Base-by-base conservation (phyloP, 176 grass and related monocot species). In the Raddia distichophylla region DNA sequence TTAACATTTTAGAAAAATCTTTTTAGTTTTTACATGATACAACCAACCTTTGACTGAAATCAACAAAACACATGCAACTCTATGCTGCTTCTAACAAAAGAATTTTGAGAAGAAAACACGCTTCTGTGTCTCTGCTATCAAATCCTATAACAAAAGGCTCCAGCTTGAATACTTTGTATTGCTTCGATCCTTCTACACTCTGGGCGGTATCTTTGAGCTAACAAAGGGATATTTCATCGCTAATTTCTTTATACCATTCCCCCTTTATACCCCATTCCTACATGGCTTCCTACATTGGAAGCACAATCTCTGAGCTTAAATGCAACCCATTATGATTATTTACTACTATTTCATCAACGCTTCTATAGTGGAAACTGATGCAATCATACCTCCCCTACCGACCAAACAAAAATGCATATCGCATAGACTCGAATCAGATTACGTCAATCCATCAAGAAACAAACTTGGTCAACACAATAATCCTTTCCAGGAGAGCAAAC, bases 381-480 rank as follows among this genome's bases (percentile, higher is more conserved):
- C 44, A 88, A 80, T 42, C 54, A 69, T 60, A 54, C 77, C 45
- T 71, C 49, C 71, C 69, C 55, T 80, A 76, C 57, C 12, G 37
- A 79, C 44, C 67, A 53, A 84, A 88, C 56, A 76, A 80, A 64
- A 76, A 81, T 1, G 2, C 14, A 51, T 81, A 42, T 65, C 77
- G 65, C 48, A 42, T 18, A 22, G 64, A 75, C 20, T 74, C 45
- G 3, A 61, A 79, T 74, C 70, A 70, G 49, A 77, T 50, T 19
- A 67, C 20, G 7, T 67, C 74, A 78, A 86, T 67, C 73, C 34
- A 90, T 67, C 37, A 73, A 78, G 51, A 82, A 75, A 78, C 73
- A 86, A 18, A 78, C 20, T 60, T 78, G 78, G 78, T 82, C 67
- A 82, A 54, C 52, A 67, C 58, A 90, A 35, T 40, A 40, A 40